Base-by-base conservation (phyloP, 495 filamentous ascomycete genomes). In the Penicillium nucicola region DNA sequence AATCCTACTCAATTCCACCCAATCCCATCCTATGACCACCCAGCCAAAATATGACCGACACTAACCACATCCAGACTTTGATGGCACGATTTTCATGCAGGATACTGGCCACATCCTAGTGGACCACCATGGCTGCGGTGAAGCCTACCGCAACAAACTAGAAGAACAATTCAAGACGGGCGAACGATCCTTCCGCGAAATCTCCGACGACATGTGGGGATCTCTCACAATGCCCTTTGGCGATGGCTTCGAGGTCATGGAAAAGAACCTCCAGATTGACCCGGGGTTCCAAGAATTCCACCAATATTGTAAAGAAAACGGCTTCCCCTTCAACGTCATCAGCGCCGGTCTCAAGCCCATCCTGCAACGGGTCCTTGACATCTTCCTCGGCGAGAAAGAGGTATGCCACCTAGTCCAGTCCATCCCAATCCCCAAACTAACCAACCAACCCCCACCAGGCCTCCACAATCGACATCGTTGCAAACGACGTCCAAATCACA, bases 71-170 rank as follows among this genome's bases (percentile, higher is more conserved):
- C 2, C 17, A 84, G 84, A 89, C 66, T 89, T 88, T 57, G 85
- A 89, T 60, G 86, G 86, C 53, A 88, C 86, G 31, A 89, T 89
- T 57, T 87, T 85, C 72, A 84, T 88, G 77, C 84, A 89, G 78
- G 86, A 88, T 51, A 88, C 84, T 12, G 86, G 86, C 38, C 86
- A 88, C 64, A 79, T 88, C 61, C 77, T 89, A 34, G 84, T 88
- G 67, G 84, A 88, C 58, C 68, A 68, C 56, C 76, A 84, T 51
- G 86, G 86, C 49, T 88, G 84, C 67, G 84, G 85, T 47, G 64
- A 67, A 5, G 61, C 72, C 23, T 76, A 74, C 33, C 75, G 84
- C 20, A 58, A 80, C 42, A 64, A 77, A 35, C 79, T 88, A 19
- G 86, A 88, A 48, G 71, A 78, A 39, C 81, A 88, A 53, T 86